Percentiles rank a stretch among this genome's conserved stretches.
phyloP scores from a whole-genome alignment of 2,329 filamentous ascomycete species.

The Parastagonospora avenae region DNA sequence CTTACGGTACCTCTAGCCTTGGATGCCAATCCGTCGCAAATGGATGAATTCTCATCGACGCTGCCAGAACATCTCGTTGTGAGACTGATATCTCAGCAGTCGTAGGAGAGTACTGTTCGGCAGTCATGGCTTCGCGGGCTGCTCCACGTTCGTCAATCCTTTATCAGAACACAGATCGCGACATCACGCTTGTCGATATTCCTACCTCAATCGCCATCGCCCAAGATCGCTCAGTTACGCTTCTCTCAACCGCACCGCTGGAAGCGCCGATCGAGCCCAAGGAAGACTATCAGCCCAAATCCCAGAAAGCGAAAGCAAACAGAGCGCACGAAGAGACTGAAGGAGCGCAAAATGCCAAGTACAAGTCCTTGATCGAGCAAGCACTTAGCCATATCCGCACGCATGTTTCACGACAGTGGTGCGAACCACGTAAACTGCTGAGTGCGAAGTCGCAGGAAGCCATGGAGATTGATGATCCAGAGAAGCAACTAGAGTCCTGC shows the following conservation, averaged over 20 bases:
- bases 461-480: conserved; percentile 27
- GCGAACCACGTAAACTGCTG: conserved; percentile 29
- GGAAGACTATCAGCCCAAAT: conserved; percentile 60
- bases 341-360: conserved; percentile 42
- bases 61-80: too few species aligned
- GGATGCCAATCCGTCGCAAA: too few species aligned
- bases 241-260: conserved; percentile 54
- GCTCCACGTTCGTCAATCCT: conserved; percentile 48
- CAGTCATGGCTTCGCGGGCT: not conserved
- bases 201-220: conserved; percentile 71
- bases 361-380: conserved; percentile 44
- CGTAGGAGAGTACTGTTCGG: not conserved
- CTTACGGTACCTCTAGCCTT: too few species aligned
- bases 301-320: conserved; percentile 51
- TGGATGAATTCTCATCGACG: too few species aligned
- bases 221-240: conserved; percentile 58
- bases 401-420: conserved; percentile 33
- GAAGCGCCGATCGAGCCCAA: conserved; percentile 55
- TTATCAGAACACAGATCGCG: conserved; percentile 57
- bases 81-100: too few species aligned
- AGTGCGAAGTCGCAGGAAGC: conserved; percentile 18
- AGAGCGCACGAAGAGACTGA: conserved; percentile 29
- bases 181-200: conserved; percentile 69
- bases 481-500: conserved; percentile 35
- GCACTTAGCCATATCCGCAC: conserved; percentile 45